phyloP scores from a whole-genome alignment of 2,329 filamentous ascomycete species.

The Apiospora sp. region DNA sequence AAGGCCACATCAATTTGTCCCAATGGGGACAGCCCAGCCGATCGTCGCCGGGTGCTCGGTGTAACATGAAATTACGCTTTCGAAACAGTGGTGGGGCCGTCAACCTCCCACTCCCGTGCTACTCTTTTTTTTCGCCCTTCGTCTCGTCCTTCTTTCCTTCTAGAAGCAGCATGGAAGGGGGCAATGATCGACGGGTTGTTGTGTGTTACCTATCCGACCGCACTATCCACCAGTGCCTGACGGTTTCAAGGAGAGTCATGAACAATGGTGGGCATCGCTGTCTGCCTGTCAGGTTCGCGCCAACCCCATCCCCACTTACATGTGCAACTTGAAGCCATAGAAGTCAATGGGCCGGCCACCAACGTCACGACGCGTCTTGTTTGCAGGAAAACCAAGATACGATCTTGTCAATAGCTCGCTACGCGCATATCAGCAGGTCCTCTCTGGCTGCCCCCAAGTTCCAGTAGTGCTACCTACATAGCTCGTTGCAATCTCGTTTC shows the following conservation, averaged over 20 bases:
- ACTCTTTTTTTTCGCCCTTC: too few species aligned
- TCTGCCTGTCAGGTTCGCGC: background rate
- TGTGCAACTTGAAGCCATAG: background rate
- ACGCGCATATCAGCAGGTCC: background rate
- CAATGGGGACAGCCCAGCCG: slow-evolving; percentile 12
- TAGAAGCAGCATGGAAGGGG: slow-evolving; percentile 24
- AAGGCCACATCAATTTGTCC: background rate
- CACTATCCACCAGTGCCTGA: slow-evolving; percentile 2
- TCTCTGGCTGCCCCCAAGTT: too few species aligned
- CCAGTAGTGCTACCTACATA: background rate
- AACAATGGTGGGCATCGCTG: background rate
- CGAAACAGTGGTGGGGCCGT: background rate
- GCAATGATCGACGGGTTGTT: slow-evolving; percentile 30
- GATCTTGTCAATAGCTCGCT: background rate
- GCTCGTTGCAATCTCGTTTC: background rate
- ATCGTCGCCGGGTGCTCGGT: slow-evolving; percentile 10
- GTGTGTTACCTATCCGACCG: slow-evolving; percentile 27
- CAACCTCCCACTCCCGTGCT: background rate
- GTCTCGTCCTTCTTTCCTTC: background rate
- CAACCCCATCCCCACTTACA: background rate
- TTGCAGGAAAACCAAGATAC: background rate
- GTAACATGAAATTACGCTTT: slow-evolving; percentile 10
- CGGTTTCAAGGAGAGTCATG: slow-evolving; percentile 18
- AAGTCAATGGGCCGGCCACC: background rate
- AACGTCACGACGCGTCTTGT: background rate